Evolutionary conservation across 768 basidiomycete species (phyloP).

Genomic region (Amanita rubescens): DNA sequence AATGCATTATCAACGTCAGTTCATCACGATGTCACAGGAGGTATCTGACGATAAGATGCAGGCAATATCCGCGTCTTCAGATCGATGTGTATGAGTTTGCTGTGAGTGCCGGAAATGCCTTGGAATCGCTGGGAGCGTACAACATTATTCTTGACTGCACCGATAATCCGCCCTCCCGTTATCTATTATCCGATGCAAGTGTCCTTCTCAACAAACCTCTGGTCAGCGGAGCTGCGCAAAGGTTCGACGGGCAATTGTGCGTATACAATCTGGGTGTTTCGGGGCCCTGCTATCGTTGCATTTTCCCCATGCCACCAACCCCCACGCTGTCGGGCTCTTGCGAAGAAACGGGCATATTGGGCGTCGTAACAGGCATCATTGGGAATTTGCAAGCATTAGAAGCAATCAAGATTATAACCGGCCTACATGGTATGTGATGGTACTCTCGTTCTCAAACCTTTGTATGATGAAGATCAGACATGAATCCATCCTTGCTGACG

Average conservation of each 20-base stretch:
- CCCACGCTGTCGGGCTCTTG: constrained; percentile 64
- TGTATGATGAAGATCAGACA: constrained; percentile 31
- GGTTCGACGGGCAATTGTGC: constrained; percentile 75
- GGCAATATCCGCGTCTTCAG: constrained; percentile 66
- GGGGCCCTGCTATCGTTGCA: constrained; percentile 90
- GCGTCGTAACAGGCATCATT: constrained; percentile 83
- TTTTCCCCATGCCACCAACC: constrained; percentile 79
- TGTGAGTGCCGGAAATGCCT: constrained; percentile 57
- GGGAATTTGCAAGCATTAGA: constrained; percentile 88
- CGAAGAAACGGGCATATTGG: constrained; percentile 84
- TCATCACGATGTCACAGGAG: background rate
- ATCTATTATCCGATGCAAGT: constrained; percentile 84
- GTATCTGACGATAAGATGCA: constrained; percentile 21
- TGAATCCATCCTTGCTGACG: constrained; percentile 57
- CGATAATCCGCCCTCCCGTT: constrained; percentile 88
- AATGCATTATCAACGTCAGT: constrained; percentile 55
- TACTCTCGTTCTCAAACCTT: background rate
- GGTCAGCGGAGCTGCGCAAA: constrained; percentile 89
- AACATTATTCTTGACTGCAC: constrained; percentile 89
- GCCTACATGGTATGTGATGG: constrained; percentile 45
- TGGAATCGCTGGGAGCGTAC: constrained; percentile 51
- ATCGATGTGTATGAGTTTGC: constrained; percentile 49
- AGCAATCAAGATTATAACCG: constrained; percentile 71
- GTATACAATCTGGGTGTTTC: constrained; percentile 60
- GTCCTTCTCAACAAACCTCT: constrained; percentile 73